Evolutionary conservation across 1,139 yeast species (phyloP), one percentile per base, ranked within the genome.

Genomic region (Yarrowia galli): DNA sequence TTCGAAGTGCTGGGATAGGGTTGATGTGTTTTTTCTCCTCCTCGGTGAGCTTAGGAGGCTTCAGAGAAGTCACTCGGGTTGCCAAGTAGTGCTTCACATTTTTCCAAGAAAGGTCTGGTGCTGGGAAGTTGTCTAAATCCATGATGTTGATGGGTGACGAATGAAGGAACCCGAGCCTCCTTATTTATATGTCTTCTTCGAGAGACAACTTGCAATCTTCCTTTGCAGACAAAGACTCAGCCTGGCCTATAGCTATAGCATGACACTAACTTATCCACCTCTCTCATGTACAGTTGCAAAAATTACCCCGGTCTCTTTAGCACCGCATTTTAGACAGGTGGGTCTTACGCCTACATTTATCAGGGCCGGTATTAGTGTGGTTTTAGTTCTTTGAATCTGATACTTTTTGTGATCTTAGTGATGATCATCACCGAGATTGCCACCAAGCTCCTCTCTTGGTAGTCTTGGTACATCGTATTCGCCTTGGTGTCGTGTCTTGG

Each of bases 21-120:
- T 53, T 53, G 60, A 53, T 53, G 60, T 53, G 60, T 23, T 53
- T 53, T 28, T 53, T 53, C 20, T 53, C 60, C 18, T 15, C 60
- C 8, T 15, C 22, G 4, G 60, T 16, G 12, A 53, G 60, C 22
- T 15, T 36, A 2, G 60, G 60, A 15, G 60, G 60, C 45, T 53
- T 53, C 28, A 53, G 40, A 16, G 60, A 15, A 12, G 60, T 53
- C 13, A 53, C 60, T 36, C 60, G 60, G 10, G 60, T 36, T 2
- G 45, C 60, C 18, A 53, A 16, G 45, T 53, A 53, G 60, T 36
- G 43, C 38, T 53, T 53, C 35, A 53, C 15, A 10, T 16, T 53
- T 22, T 38, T 36, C 60, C 45, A 53, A 8, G 60, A 53, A 16
- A 53, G 45, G 23, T 53, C 45, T 22, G 60, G 60, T 6, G 40